Evolutionary conservation across 345 rosid genomes (phyloP), one percentile per base, ranked within the genome.

Genomic region (Syzygium grande): DNA sequence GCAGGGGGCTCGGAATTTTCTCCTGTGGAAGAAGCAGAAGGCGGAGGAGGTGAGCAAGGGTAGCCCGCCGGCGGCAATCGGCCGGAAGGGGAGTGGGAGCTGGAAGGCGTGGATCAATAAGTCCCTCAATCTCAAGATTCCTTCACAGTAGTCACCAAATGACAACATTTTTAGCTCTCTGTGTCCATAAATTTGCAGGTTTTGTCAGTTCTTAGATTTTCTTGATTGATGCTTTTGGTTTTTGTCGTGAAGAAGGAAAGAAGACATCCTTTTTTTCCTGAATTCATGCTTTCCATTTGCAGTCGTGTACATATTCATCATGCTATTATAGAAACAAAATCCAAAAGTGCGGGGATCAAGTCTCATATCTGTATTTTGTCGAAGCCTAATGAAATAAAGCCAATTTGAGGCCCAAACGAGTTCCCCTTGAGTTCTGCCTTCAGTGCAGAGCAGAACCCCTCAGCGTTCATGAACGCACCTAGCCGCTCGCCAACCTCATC

Each of bases 71-170:
- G 79, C 92, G 19, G 87, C 93, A 27, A 88, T 91, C 61, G 53
- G 90, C 65, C 94, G 94, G 85, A 95, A 95, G 91, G 93, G 92
- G 59, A 88, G 92, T 34, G 94, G 98, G 34, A 94, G 94, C 87
- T 96, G 97, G 94, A 98, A 93, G 93, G 86, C 98, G 83, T 97
- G 99, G 99, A 91, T 98, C 83, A 96, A 98, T 87, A 98, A 95
- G 88, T 97, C 99, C 41, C 94, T 94, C 88, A 96, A 84, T 86
- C 94, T 93, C 30, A 96, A 93, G 93, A 88, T 95, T 86, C 84
- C 95, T 38, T 90, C 94, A 87, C 99, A 95, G 89, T 96, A 84
- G 86, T 54, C 46, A 84, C 86, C 80, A 34, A 34, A 73, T 4
- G 80, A 73, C 46, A 9, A 68, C 4, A 73, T 17, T 34, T 9